Evolutionary conservation across 805 yeast species (phyloP).

Genomic region (Lachancea sp.): DNA sequence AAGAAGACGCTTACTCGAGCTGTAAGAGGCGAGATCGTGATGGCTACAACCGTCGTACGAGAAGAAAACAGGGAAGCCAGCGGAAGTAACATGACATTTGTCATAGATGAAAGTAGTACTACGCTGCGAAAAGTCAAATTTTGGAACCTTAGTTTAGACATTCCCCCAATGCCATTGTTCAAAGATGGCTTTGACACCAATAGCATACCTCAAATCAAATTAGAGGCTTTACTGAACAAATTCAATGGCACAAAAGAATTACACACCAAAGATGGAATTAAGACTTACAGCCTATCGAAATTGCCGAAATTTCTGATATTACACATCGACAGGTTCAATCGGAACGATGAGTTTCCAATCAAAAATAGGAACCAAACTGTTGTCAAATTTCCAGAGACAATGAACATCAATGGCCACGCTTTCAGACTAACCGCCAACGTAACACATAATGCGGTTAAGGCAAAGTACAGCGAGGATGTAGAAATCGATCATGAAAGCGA

Average conservation of each 20-base stretch:
- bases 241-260: conserved; percentile 33
- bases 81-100: conserved; percentile 16
- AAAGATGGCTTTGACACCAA: conserved; percentile 38
- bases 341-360: conserved; percentile 28
- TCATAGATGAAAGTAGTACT: conserved; percentile 13
- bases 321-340: conserved; percentile 49
- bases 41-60: conserved; percentile 28
- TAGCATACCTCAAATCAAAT: conserved; percentile 46
- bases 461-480: conserved; percentile 18
- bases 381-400: conserved; percentile 46
- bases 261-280: conserved; percentile 33
- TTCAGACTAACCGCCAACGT: conserved; percentile 47
- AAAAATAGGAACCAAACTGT: conserved; percentile 52
- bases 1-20: conserved; percentile 26
- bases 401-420: conserved; percentile 31
- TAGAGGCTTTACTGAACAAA: conserved; percentile 41
- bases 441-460: conserved; percentile 25
- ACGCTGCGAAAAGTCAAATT: conserved; percentile 23
- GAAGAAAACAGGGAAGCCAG: conserved; percentile 23
- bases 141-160: conserved; percentile 43
- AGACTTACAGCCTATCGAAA: conserved; percentile 35
- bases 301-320: conserved; percentile 52
- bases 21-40: conserved; percentile 50
- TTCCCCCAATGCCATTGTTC: conserved; percentile 55
- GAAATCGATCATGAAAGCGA: conserved; percentile 29